phyloP scores from a whole-genome alignment of 1,284 basidiomycete species.

The Phylloporus sp. region DNA sequence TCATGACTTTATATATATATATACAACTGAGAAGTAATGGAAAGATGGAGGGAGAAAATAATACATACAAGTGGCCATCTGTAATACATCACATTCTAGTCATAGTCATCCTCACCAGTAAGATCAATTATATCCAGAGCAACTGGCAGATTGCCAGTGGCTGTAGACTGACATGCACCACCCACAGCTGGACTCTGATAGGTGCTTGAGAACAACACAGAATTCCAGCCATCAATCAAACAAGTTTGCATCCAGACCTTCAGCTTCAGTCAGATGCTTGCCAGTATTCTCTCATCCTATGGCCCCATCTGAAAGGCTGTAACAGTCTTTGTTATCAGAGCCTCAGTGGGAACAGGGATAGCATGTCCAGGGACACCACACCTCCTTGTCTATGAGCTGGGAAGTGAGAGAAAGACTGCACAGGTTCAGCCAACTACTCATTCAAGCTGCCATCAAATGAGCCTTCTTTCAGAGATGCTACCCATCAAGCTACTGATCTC shows the following conservation, averaged over 20 bases:
- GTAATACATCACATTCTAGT: not conserved
- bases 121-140: not conserved
- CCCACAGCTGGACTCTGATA: not conserved
- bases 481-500: not conserved
- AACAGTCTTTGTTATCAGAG: not conserved
- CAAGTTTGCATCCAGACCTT: not conserved
- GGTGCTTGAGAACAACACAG: not conserved
- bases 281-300: not conserved
- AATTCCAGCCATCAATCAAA: not conserved
- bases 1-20: too few relatives aligned
- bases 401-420: not conserved
- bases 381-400: not conserved
- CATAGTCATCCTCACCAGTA: not conserved
- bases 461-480: too few relatives aligned
- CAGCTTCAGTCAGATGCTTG: not conserved
- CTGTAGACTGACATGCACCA: not conserved
- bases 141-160: too few relatives aligned
- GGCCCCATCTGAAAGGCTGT: not conserved
- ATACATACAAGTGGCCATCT: too few relatives aligned
- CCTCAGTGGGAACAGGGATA: not conserved
- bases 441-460: too few relatives aligned
- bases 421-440: not conserved
- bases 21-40: too few relatives aligned
- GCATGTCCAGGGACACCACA: not conserved
- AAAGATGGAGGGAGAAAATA: too few relatives aligned